Percentiles rank a stretch among this genome's conserved stretches.
Evolutionary conservation across 495 filamentous ascomycete species (phyloP).

Genomic region (Parachaetomium inaequale): DNA sequence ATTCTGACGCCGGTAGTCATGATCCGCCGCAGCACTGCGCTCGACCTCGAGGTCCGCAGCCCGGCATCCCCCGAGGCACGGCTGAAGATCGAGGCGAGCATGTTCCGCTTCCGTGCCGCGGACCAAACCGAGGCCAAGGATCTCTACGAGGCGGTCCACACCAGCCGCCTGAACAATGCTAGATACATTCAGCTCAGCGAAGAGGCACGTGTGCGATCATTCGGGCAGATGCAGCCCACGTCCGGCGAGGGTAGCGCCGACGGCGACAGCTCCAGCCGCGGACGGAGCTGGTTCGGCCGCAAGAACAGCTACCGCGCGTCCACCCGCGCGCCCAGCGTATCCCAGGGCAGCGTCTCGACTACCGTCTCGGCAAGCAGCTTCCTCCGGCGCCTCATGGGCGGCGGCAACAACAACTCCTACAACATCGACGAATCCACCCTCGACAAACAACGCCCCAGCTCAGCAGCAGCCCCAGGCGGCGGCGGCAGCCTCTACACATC

Average conservation of each 20-base stretch:
- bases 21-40: constrained; percentile 79
- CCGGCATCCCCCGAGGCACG: constrained; percentile 68
- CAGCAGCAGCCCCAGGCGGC: constrained; percentile 36
- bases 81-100: constrained; percentile 65
- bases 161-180: constrained; percentile 78
- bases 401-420: constrained; percentile 60
- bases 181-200: constrained; percentile 79
- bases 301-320: constrained; percentile 57
- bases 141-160: constrained; percentile 79
- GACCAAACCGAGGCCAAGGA: constrained; percentile 70
- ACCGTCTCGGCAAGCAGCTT: constrained; percentile 72
- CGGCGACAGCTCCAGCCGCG: constrained; percentile 34
- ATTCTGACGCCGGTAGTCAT: constrained; percentile 86
- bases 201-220: constrained; percentile 49
- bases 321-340: constrained; percentile 47
- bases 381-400: constrained; percentile 55
- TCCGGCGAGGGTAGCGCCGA: constrained; percentile 39
- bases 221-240: constrained; percentile 40
- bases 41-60: constrained; percentile 92
- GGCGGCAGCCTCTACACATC: constrained; percentile 60
- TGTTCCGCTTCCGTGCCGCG: constrained; percentile 71
- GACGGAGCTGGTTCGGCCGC: constrained; percentile 54
- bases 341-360: constrained; percentile 42
- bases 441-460: constrained; percentile 46
- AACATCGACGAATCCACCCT: constrained; percentile 64